Conservation (phyloP, 495 filamentous ascomycete species). For the Penicillium atrosanguineum region DNA sequence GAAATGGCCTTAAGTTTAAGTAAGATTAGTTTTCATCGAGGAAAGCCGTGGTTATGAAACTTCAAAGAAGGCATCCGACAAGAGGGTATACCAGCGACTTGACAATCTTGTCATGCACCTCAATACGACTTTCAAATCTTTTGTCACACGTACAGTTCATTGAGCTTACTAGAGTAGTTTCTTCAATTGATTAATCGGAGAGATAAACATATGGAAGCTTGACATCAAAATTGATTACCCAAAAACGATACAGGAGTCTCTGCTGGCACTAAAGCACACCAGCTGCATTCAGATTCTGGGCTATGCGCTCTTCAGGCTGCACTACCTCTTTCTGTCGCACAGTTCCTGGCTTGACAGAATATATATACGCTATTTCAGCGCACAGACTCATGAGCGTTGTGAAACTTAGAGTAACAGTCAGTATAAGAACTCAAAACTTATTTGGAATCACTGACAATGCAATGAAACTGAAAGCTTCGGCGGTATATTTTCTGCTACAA, state of each 20-base stretch:
- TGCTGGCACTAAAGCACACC: neutral
- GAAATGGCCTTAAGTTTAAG: too few species aligned
- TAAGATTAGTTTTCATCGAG: too few species aligned
- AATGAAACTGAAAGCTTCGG: slow-evolving; percentile 23
- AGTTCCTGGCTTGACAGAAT: neutral
- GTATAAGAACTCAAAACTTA: neutral
- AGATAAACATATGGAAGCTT: too few species aligned
- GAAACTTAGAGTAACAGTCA: neutral
- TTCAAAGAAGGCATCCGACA: too few species aligned
- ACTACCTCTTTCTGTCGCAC: neutral
- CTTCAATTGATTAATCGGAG: too few species aligned
- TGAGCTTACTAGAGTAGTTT: too few species aligned
- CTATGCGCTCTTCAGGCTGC: neutral
- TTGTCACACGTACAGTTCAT: too few species aligned
- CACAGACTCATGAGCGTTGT: neutral
- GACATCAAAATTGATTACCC: too few species aligned
- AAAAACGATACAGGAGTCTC: too few species aligned
- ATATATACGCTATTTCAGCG: slow-evolving; percentile 2
- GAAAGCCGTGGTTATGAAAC: too few species aligned
- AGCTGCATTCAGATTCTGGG: slow-evolving; percentile 3
- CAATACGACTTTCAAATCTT: neutral
- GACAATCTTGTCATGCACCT: neutral
- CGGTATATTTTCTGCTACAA: slow-evolving; percentile 18
- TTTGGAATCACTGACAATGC: slow-evolving; percentile 20
- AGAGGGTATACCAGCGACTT: too few species aligned